Conservation (phyloP, 2,329 filamentous ascomycete species). For the Fusarium sacchari region DNA sequence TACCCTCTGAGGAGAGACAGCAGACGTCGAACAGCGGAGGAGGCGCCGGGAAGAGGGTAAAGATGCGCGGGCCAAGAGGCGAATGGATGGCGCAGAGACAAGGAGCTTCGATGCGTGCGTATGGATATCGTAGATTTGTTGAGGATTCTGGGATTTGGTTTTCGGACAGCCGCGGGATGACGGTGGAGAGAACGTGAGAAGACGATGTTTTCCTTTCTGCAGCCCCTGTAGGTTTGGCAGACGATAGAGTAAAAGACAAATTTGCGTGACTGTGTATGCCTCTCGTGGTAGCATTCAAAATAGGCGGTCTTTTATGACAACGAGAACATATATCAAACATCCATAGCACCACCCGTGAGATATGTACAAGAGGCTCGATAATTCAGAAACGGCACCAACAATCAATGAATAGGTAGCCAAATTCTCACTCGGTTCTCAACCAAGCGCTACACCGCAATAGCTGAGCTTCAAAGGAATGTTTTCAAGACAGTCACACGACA, state of each 20-base stretch:
- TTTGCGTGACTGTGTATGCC: background rate
- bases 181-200: constrained; percentile 13
- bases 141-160: constrained; percentile 33
- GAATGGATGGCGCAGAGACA: constrained; percentile 14
- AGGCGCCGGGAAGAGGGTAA: constrained; percentile 33
- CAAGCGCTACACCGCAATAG: background rate
- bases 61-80: constrained; percentile 39
- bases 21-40: constrained; percentile 33
- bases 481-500: constrained; percentile 11
- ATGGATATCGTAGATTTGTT: constrained; percentile 35
- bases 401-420: background rate
- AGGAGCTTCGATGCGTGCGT: constrained; percentile 10
- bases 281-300: background rate
- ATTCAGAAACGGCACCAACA: background rate
- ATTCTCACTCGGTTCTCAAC: background rate
- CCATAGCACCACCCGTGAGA: background rate
- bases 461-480: background rate
- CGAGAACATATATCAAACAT: background rate
- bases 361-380: background rate
- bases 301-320: background rate
- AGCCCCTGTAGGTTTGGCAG: constrained; percentile 8
- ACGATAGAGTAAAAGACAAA: background rate
- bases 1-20: constrained; percentile 4
- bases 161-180: constrained; percentile 23
- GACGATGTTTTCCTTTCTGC: background rate